Conservation (phyloP, 352 stramenopile genomes). For the Pythium insidiosum region DNA sequence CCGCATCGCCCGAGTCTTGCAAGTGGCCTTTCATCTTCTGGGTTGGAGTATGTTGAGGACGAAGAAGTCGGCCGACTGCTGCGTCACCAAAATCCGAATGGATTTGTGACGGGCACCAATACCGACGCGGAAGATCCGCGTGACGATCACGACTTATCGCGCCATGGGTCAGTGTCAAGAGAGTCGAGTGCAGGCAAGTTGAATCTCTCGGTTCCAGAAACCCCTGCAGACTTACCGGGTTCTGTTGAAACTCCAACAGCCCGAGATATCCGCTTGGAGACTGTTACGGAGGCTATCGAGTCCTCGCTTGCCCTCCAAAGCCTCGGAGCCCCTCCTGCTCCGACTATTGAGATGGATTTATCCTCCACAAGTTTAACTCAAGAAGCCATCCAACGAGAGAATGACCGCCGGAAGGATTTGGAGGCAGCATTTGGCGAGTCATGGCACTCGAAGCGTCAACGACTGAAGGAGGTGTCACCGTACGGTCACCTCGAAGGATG, state of each 20-base stretch:
- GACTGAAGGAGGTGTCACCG: constrained; percentile 81
- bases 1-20: constrained; percentile 31
- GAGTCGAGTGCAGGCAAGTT: not conserved
- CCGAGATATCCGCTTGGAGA: constrained; percentile 16
- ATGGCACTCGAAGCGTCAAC: constrained; percentile 91
- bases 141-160: not conserved
- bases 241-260: constrained; percentile 48
- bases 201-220: constrained; percentile 40
- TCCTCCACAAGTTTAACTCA: constrained; percentile 47
- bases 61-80: constrained; percentile 74
- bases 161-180: too few relatives aligned
- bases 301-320: too few relatives aligned
- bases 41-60: constrained; percentile 69
- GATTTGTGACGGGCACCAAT: constrained; percentile 32
- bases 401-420: constrained; percentile 69
- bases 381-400: constrained; percentile 76
- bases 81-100: constrained; percentile 55
- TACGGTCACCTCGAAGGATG: constrained; percentile 87
- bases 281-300: constrained; percentile 12
- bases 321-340: constrained; percentile 18
- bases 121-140: constrained; percentile 9
- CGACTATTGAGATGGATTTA: constrained; percentile 38
- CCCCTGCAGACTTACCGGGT: constrained; percentile 47
- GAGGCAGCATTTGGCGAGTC: constrained; percentile 92
- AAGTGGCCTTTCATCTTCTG: constrained; percentile 28